Conservation (phyloP, 208 protist genomes). For the Histomonas meleagridis region DNA sequence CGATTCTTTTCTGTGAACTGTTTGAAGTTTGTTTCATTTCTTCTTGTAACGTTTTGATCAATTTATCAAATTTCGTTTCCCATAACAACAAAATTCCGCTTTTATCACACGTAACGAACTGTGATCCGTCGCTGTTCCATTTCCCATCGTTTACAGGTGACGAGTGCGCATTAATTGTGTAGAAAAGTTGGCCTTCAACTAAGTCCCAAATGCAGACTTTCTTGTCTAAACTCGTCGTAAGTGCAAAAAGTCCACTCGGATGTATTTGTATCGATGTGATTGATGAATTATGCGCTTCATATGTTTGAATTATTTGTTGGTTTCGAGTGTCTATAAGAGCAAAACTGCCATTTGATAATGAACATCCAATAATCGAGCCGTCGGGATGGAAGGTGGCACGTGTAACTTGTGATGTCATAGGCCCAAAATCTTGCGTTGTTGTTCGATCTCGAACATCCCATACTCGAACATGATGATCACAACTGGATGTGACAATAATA, state of each 20-base stretch:
- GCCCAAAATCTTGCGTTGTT: not conserved
- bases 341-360: not conserved
- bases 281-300: not conserved
- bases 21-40: too few relatives aligned
- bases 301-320: not conserved
- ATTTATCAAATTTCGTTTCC: constrained; percentile 10
- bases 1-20: not conserved
- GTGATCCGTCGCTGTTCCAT: not conserved
- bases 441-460: constrained; percentile 6
- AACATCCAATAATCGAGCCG: not conserved
- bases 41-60: not conserved
- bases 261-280: not conserved
- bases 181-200: not conserved
- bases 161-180: not conserved
- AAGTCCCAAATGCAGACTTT: constrained; percentile 7
- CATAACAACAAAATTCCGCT: not conserved
- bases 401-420: not conserved
- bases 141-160: not conserved
- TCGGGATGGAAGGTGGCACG: not conserved
- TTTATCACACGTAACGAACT: not conserved
- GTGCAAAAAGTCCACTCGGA: not conserved
- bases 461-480: not conserved
- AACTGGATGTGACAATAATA: not conserved
- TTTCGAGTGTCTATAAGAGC: not conserved
- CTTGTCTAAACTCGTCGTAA: not conserved